phyloP scores from a whole-genome alignment of 805 yeast genomes.

The Aciculoconidium aculeatum region DNA sequence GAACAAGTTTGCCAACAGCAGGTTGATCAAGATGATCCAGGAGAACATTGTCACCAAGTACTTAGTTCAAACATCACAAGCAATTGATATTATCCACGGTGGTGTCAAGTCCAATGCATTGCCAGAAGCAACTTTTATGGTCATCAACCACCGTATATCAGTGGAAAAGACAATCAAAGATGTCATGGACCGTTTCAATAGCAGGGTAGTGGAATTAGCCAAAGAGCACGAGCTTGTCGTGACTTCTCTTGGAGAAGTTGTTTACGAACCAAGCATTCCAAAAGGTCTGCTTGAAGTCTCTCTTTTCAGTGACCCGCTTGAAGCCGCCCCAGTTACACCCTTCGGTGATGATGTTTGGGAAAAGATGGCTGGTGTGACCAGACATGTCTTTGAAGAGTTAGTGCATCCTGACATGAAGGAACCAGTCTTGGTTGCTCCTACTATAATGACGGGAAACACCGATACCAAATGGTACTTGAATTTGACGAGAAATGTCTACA shows the following conservation, averaged over 20 bases:
- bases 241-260: slow-evolving; percentile 15
- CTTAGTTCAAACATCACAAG: slow-evolving; percentile 28
- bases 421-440: slow-evolving; percentile 39
- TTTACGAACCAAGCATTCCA: slow-evolving; percentile 9
- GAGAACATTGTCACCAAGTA: slow-evolving; percentile 20
- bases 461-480: slow-evolving; percentile 58
- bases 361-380: slow-evolving; percentile 54
- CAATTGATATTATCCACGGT: slow-evolving; percentile 28
- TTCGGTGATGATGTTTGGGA: slow-evolving; percentile 14
- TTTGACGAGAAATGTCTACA: slow-evolving; percentile 48
- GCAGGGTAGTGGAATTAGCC: slow-evolving; percentile 23
- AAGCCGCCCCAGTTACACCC: slow-evolving; percentile 44
- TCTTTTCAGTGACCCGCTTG: slow-evolving; percentile 19
- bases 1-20: slow-evolving; percentile 29
- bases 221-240: slow-evolving; percentile 21
- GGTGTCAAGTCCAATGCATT: slow-evolving; percentile 38
- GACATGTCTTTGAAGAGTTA: slow-evolving; percentile 56
- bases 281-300: slow-evolving; percentile 14
- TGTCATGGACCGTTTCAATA: slow-evolving; percentile 14
- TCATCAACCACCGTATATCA: slow-evolving; percentile 32
- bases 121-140: slow-evolving; percentile 27
- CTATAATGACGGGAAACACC: slow-evolving; percentile 53
- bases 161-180: slow-evolving; percentile 22
- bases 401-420: slow-evolving; percentile 26
- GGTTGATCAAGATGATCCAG: slow-evolving; percentile 15